These are phyloP conservation scores for Rhizophlyctis rosea DNA, from an alignment of 192 early-diverging fungal species.

Conservation along the genomic window DNA sequence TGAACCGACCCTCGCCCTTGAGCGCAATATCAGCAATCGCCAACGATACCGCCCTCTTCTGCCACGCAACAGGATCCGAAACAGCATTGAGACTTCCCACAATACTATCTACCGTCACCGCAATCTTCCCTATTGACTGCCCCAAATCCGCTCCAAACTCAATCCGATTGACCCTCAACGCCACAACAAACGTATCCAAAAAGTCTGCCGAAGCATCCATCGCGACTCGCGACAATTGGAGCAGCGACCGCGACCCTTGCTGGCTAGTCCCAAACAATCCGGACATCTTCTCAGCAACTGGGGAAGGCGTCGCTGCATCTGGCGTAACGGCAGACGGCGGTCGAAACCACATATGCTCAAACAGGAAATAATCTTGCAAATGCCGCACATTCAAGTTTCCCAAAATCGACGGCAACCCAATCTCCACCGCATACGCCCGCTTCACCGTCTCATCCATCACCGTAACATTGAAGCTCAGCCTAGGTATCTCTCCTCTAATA, in stretches of 20 bases:
- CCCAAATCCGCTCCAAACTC: constrained; percentile 51
- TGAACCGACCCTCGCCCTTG: constrained; percentile 59
- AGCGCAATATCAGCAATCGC: constrained; percentile 44
- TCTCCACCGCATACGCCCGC: constrained; percentile 47
- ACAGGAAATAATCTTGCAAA: constrained; percentile 68
- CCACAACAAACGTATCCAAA: constrained; percentile 8
- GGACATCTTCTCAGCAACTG: background rate
- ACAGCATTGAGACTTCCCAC: constrained; percentile 15
- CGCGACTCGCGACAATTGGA: background rate
- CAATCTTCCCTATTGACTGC: constrained; percentile 60
- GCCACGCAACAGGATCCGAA: constrained; percentile 36
- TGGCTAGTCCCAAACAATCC: background rate
- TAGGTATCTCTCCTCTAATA: constrained; percentile 54
- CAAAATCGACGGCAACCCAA: constrained; percentile 53
- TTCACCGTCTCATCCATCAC: constrained; percentile 48
- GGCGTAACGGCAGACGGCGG: too few relatives aligned
- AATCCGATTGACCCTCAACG: constrained; percentile 15
- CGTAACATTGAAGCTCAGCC: constrained; percentile 60
- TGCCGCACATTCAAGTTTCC: constrained; percentile 65
- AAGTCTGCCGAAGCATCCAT: background rate
- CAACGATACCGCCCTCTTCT: constrained; percentile 29
- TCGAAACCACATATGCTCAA: constrained; percentile 67
- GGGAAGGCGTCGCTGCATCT: background rate
- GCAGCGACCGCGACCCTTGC: background rate
- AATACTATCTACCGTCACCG: constrained; percentile 48